A percentile compares a stretch with the other conserved stretches of the same genome.
Evolutionary conservation across 1,284 basidiomycete genomes (phyloP).

Genomic region (Flammula alnicola): DNA sequence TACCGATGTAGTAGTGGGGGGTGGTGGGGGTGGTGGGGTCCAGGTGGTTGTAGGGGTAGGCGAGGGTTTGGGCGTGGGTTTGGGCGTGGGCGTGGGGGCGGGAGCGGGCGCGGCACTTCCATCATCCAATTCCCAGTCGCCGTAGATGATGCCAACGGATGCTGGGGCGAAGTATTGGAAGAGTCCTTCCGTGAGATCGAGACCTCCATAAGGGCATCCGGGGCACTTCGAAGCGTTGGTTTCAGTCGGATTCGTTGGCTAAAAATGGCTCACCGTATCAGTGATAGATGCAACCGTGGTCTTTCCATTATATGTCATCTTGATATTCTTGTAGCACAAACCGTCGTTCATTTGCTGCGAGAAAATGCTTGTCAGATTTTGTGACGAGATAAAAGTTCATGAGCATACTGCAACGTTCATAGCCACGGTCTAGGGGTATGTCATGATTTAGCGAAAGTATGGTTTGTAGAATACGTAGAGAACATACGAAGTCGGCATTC

Average conservation of each 20-base stretch:
- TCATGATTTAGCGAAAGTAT: constrained; percentile 1
- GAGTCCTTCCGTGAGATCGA: constrained; percentile 81
- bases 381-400: background rate
- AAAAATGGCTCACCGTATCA: constrained; percentile 55
- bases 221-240: constrained; percentile 50
- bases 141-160: constrained; percentile 58
- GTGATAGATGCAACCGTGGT: constrained; percentile 63
- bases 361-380: constrained; percentile 3
- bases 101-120: constrained; percentile 18
- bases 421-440: constrained; percentile 48
- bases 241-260: background rate
- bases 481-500: constrained; percentile 55
- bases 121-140: constrained; percentile 57
- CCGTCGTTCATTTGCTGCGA: constrained; percentile 57
- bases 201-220: constrained; percentile 70
- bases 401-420: constrained; percentile 36
- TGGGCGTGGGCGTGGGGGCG: constrained; percentile 8
- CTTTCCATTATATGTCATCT: constrained; percentile 69
- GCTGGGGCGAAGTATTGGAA: constrained; percentile 65
- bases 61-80: background rate
- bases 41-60: constrained; percentile 7
- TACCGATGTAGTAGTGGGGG: too few relatives aligned
- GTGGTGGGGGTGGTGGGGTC: constrained; percentile 3
- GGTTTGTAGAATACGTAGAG: background rate
- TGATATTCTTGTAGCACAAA: constrained; percentile 65